These are phyloP conservation scores for Nigrospora osmanthi DNA, from an alignment of 2,329 filamentous ascomycete genomes.

Conservation along the genomic window DNA sequence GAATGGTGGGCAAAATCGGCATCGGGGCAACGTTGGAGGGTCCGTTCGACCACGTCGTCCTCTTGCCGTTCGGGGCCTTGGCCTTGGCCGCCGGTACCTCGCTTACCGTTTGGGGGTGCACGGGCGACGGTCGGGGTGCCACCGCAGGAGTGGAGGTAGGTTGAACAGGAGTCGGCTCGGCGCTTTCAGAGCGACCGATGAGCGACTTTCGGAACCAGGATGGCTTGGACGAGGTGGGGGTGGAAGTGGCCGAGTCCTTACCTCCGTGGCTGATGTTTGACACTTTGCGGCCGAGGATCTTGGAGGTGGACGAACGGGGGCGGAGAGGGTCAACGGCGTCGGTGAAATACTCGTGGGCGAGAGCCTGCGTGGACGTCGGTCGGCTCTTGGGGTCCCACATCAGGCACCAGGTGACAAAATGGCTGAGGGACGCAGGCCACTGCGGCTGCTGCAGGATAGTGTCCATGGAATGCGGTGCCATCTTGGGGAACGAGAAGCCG, in stretches of 20 bases:
- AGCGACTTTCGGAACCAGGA: constrained; percentile 97
- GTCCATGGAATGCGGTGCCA: constrained; percentile 96
- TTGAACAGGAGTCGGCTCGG: constrained; percentile 48
- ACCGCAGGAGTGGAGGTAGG: constrained; percentile 37
- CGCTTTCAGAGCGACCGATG: constrained; percentile 68
- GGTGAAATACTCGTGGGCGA: constrained; percentile 88
- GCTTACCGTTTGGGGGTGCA: constrained; percentile 15
- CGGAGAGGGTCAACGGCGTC: constrained; percentile 88
- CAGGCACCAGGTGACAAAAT: constrained; percentile 96
- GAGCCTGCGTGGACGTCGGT: constrained; percentile 87
- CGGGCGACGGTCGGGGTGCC: constrained; percentile 25
- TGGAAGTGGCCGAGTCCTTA: constrained; percentile 52
- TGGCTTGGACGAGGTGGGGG: constrained; percentile 67
- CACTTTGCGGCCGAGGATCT: constrained; percentile 80
- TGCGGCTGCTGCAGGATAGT: constrained; percentile 84
- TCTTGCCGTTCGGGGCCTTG: constrained; percentile 59
- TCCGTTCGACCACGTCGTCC: constrained; percentile 89
- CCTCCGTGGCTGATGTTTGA: constrained; percentile 68
- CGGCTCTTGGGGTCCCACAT: constrained; percentile 96
- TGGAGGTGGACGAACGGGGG: constrained; percentile 83
- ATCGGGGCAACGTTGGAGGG: constrained; percentile 77
- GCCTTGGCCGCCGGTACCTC: constrained; percentile 35
- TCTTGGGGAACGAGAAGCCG: constrained; percentile 98
- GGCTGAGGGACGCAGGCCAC: constrained; percentile 80
- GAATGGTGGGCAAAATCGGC: constrained; percentile 89